Evolutionary conservation across 768 basidiomycete genomes (phyloP).

Genomic region (Cystobasidium onofrii): DNA sequence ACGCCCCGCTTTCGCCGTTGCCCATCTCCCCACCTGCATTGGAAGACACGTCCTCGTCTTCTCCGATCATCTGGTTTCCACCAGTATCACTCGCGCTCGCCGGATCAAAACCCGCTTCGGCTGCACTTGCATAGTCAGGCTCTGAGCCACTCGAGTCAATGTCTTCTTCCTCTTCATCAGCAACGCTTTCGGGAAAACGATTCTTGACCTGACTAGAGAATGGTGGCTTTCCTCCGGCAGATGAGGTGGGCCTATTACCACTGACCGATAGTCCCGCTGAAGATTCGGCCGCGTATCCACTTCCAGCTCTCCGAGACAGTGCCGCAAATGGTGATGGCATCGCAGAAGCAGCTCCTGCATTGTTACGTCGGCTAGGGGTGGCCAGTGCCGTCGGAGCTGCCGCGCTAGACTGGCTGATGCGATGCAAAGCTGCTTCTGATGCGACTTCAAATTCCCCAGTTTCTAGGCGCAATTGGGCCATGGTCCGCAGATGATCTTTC

Average conservation of each 20-base stretch:
- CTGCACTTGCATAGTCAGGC: slow-evolving; percentile 13
- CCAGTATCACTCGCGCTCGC: background rate
- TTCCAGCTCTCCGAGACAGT: background rate
- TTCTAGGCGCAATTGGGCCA: slow-evolving; percentile 34
- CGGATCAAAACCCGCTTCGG: background rate
- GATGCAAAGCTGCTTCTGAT: slow-evolving; percentile 39
- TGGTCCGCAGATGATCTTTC: slow-evolving; percentile 39
- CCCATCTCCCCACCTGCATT: background rate
- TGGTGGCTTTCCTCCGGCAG: background rate
- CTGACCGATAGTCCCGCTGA: background rate
- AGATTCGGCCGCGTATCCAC: background rate
- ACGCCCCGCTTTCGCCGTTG: background rate
- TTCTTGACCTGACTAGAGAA: slow-evolving; percentile 15
- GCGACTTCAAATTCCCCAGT: slow-evolving; percentile 37
- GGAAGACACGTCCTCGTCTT: background rate
- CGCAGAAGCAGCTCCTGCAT: background rate
- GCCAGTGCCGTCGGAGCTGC: slow-evolving; percentile 19
- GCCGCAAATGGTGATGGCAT: background rate
- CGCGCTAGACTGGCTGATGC: slow-evolving; percentile 34
- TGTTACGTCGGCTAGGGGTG: background rate
- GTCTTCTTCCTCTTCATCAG: slow-evolving; percentile 21
- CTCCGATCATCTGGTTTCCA: background rate
- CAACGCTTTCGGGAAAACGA: slow-evolving; percentile 30
- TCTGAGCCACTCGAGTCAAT: slow-evolving; percentile 4
- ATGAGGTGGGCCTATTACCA: background rate